These are phyloP conservation scores for Trifolium repens DNA, from an alignment of 306 rosid genomes.

Conservation along the genomic window DNA sequence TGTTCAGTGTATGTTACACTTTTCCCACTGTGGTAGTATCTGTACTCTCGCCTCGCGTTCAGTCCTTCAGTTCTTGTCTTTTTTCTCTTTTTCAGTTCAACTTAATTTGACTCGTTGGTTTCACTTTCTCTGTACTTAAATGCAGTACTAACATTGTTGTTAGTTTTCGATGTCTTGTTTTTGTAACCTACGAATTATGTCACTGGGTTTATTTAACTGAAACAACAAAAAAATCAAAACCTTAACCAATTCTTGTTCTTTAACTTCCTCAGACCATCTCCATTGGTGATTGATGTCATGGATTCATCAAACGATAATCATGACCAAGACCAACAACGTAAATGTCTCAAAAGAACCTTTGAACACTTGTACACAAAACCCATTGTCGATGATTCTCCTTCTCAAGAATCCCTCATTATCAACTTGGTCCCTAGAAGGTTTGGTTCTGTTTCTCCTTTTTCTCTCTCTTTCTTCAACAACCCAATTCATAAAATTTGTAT, in stretches of 20 bases:
- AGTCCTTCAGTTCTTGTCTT: no score
- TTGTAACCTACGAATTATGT: not conserved
- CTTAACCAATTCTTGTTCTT: not conserved
- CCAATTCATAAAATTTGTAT: not conserved
- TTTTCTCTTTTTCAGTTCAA: no score
- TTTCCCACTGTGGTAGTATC: no score
- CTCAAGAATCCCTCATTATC: slow-evolving; percentile 5
- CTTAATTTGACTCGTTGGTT: no score
- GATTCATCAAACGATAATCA: slow-evolving; percentile 24
- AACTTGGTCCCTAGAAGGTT: slow-evolving; percentile 68
- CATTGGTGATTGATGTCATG: slow-evolving; percentile 20
- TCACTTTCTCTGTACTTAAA: no score
- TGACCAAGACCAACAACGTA: slow-evolving; percentile 1
- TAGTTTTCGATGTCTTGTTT: no score
- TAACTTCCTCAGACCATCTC: not conserved
- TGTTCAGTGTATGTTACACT: no score
- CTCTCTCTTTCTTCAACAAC: not conserved
- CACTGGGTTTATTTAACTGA: not conserved
- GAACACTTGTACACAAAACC: slow-evolving; percentile 18
- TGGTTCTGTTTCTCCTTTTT: not conserved
- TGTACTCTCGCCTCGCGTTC: no score
- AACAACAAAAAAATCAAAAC: not conserved
- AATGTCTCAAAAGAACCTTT: slow-evolving; percentile 38
- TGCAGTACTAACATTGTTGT: no score
- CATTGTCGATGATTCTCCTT: slow-evolving; percentile 22